These are phyloP conservation scores for Aplosporella prunicola DNA, from an alignment of 2,329 filamentous ascomycete genomes.

Conservation along the genomic window DNA sequence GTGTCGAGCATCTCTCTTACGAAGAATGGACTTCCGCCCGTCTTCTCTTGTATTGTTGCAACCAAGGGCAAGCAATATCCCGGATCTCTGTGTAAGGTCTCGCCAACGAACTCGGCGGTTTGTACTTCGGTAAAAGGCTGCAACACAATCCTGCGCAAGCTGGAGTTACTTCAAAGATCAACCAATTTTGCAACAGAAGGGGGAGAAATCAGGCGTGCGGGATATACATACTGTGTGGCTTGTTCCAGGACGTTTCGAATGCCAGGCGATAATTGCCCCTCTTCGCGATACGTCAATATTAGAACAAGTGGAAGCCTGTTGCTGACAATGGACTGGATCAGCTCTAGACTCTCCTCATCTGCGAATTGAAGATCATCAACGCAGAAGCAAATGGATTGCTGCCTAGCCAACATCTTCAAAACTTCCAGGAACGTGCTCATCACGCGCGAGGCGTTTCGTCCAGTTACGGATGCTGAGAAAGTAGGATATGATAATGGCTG, in stretches of 20 bases:
- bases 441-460: slow-evolving; percentile 41
- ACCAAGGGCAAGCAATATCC: slow-evolving; percentile 69
- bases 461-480: not conserved
- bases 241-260: slow-evolving; percentile 26
- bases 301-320: slow-evolving; percentile 73
- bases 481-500: slow-evolving; percentile 19
- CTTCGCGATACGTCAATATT: slow-evolving; percentile 54
- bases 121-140: slow-evolving; percentile 67
- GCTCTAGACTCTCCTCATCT: slow-evolving; percentile 75
- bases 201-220: too few relatives aligned
- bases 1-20: slow-evolving; percentile 83
- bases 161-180: slow-evolving; percentile 1
- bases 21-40: slow-evolving; percentile 80
- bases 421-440: slow-evolving; percentile 86
- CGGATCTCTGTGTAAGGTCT: slow-evolving; percentile 63
- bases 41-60: slow-evolving; percentile 81
- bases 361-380: slow-evolving; percentile 87
- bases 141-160: slow-evolving; percentile 48
- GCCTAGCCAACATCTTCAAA: slow-evolving; percentile 66
- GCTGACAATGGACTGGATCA: slow-evolving; percentile 71
- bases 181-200: not conserved
- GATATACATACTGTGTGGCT: slow-evolving; percentile 22
- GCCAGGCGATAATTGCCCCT: slow-evolving; percentile 29
- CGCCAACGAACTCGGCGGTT: slow-evolving; percentile 71
- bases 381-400: slow-evolving; percentile 81